phyloP scores from a whole-genome alignment of 108 stramenopile species.

The Hondaea fermentalgiana region DNA sequence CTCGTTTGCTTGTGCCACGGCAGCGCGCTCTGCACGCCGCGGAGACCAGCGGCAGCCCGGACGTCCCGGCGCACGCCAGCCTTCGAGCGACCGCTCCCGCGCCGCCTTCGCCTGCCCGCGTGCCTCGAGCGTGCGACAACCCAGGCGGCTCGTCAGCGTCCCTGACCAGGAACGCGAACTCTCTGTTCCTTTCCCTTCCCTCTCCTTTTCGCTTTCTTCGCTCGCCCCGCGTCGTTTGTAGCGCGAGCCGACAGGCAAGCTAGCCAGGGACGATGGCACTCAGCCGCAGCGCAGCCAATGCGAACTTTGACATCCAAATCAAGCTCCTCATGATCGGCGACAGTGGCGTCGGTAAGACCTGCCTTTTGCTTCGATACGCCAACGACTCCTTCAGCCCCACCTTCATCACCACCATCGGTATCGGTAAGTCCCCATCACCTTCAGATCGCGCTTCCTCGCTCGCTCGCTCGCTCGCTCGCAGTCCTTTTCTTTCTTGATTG shows the following conservation, averaged over 20 bases:
- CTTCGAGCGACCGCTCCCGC: too few species aligned
- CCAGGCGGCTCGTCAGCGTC: too few species aligned
- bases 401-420: slow-evolving; percentile 58
- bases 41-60: too few species aligned
- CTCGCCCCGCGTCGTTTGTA: neutral
- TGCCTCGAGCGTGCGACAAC: too few species aligned
- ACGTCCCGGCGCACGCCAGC: too few species aligned
- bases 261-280: neutral
- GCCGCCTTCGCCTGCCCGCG: too few species aligned
- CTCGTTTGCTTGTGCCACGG: too few species aligned
- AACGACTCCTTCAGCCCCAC: slow-evolving; percentile 86
- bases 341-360: slow-evolving; percentile 91
- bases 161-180: too few species aligned
- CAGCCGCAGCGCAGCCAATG: neutral
- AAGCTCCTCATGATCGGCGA: slow-evolving; percentile 99
- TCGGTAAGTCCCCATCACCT: neutral
- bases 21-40: too few species aligned
- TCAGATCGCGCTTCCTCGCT: neutral
- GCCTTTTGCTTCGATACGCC: slow-evolving; percentile 93
- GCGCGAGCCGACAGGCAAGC: neutral
- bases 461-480: neutral
- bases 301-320: slow-evolving; percentile 79
- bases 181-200: too few species aligned
- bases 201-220: neutral
- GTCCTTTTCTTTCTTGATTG: too few species aligned